Evolutionary conservation across 768 basidiomycete species (phyloP).

Genomic region (Naganishia vishniacii): DNA sequence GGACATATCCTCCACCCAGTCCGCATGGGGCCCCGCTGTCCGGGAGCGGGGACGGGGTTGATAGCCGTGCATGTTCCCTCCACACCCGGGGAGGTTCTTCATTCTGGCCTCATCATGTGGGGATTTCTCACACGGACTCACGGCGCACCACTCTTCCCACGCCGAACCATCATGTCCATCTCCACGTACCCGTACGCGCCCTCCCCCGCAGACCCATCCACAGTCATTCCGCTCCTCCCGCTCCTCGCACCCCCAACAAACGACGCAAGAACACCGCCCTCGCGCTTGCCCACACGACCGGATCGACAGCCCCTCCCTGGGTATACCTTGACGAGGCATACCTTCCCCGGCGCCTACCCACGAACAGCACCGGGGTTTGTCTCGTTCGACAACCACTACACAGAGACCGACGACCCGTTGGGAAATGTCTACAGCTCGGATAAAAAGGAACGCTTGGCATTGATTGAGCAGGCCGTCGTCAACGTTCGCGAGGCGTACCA

Average conservation of each 20-base stretch:
- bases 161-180: constrained; percentile 10
- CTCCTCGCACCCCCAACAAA: constrained; percentile 8
- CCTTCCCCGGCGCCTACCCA: constrained; percentile 36
- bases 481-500: not conserved
- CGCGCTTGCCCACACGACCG: not conserved
- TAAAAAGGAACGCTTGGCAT: constrained; percentile 34
- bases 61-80: too few species aligned
- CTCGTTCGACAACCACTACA: not conserved
- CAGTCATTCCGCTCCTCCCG: constrained; percentile 11
- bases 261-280: not conserved
- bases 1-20: too few species aligned
- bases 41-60: too few species aligned
- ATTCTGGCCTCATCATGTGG: too few species aligned
- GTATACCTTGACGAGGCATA: constrained; percentile 32
- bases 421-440: constrained; percentile 7
- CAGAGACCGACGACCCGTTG: constrained; percentile 2
- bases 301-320: not conserved
- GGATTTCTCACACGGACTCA: too few species aligned
- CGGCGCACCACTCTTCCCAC: too few species aligned
- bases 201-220: constrained; percentile 9
- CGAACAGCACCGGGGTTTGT: constrained; percentile 16
- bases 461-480: constrained; percentile 24
- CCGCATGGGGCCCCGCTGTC: too few species aligned
- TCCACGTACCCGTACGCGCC: constrained; percentile 10
- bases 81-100: too few species aligned